phyloP scores from a whole-genome alignment of 1,139 yeast genomes.

The Zygotorulaspora mrakii region DNA sequence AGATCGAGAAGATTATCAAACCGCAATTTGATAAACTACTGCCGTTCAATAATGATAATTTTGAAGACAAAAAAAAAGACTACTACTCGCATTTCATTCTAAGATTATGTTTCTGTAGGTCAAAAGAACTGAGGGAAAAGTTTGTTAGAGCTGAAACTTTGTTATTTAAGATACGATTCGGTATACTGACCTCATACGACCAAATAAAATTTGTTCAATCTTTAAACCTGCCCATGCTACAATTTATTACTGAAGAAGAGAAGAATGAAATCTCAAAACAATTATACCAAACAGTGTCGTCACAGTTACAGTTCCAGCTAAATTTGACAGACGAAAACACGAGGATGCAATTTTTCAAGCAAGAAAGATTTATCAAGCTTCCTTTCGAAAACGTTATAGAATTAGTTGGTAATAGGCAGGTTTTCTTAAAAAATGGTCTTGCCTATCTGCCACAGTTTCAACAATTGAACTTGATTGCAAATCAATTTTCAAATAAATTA shows the following conservation, averaged over 20 bases:
- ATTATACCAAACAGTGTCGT: conserved; percentile 48
- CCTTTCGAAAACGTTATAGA: conserved; percentile 85
- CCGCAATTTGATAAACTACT: conserved; percentile 62
- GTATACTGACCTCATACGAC: conserved; percentile 61
- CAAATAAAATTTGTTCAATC: conserved; percentile 63
- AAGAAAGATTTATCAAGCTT: conserved; percentile 69
- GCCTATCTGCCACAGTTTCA: conserved; percentile 84
- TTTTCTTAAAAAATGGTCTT: conserved; percentile 60
- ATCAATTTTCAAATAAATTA: conserved; percentile 61
- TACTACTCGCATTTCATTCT: conserved; percentile 87
- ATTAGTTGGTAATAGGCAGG: conserved; percentile 65
- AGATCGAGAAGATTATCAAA: conserved; percentile 59
- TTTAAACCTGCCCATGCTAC: conserved; percentile 62
- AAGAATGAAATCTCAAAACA: conserved; percentile 48
- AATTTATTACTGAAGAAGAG: conserved; percentile 62
- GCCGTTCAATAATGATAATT: conserved; percentile 50
- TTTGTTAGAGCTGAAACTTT: conserved; percentile 73
- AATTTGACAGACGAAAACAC: conserved; percentile 37
- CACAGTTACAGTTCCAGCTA: conserved; percentile 35
- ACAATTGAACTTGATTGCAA: conserved; percentile 64
- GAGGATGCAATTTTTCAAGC: conserved; percentile 41
- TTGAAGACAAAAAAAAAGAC: conserved; percentile 73
- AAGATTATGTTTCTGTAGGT: conserved; percentile 83
- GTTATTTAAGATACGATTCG: conserved; percentile 70
- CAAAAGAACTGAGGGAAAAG: conserved; percentile 78